Conservation (phyloP, 352 stramenopile genomes). For the Phytophthora pinifolia region DNA sequence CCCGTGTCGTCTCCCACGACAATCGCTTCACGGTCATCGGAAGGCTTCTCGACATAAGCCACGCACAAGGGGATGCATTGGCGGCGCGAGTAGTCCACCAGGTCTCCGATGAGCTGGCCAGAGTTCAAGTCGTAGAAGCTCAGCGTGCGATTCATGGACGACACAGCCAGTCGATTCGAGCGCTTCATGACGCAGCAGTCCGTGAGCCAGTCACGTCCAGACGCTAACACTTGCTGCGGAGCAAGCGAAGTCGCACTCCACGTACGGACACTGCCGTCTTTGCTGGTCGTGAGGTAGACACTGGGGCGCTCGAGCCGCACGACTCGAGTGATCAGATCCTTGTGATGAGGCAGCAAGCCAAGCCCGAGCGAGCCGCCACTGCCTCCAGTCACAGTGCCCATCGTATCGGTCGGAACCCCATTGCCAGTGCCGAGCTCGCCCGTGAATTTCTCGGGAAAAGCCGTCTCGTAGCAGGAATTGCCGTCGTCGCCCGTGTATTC, state of each 20-base stretch:
- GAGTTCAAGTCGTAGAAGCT: conserved; percentile 77
- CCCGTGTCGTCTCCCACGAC: conserved; percentile 78
- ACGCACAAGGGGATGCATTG: conserved; percentile 81
- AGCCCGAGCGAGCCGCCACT: too few species aligned
- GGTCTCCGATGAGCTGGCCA: conserved; percentile 66
- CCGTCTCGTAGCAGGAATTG: too few species aligned
- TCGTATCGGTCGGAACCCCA: too few species aligned
- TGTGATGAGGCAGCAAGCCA: too few species aligned
- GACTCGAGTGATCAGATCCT: too few species aligned
- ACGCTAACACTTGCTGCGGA: conserved; percentile 61
- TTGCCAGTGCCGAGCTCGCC: too few species aligned
- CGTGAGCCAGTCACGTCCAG: conserved; percentile 77
- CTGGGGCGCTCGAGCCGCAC: conserved; percentile 67
- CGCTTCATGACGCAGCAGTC: conserved; percentile 79
- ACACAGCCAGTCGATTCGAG: conserved; percentile 77
- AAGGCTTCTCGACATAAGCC: conserved; percentile 78
- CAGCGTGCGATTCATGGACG: conserved; percentile 77
- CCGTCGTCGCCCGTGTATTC: too few species aligned
- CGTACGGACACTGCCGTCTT: conserved; percentile 72
- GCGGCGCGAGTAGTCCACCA: conserved; percentile 74
- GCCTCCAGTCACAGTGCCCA: too few species aligned
- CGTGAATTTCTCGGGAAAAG: too few species aligned
- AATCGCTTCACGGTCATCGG: conserved; percentile 69
- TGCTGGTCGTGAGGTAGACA: conserved; percentile 72
- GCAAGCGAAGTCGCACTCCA: conserved; percentile 73